These are phyloP conservation scores for Heterobasidion occidentale DNA, from an alignment of 1,284 basidiomycete species.

Conservation along the genomic window DNA sequence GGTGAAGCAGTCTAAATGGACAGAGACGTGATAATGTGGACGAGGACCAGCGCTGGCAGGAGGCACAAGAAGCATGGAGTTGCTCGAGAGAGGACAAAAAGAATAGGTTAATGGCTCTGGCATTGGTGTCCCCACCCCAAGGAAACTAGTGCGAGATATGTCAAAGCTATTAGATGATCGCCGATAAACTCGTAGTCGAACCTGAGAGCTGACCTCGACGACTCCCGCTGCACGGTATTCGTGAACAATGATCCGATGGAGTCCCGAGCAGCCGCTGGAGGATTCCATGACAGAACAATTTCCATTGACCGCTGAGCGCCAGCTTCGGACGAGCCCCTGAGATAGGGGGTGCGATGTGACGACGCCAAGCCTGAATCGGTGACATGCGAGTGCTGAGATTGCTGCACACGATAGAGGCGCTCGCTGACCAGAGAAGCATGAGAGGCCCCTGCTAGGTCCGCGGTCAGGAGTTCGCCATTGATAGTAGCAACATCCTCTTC, in stretches of 20 bases:
- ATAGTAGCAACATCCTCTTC: background rate
- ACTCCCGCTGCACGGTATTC: background rate
- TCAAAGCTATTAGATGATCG: no score
- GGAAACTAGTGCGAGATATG: background rate
- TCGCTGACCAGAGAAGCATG: background rate
- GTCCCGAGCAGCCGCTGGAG: background rate
- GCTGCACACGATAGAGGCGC: background rate
- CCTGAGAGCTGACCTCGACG: background rate
- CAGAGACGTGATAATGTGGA: background rate
- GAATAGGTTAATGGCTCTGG: background rate
- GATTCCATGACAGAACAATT: background rate
- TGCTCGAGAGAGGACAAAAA: background rate
- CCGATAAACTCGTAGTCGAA: no score
- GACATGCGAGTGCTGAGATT: background rate
- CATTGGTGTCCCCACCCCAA: background rate
- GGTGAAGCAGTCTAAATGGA: background rate
- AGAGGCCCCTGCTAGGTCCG: background rate
- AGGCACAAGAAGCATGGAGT: background rate
- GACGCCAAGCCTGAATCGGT: background rate
- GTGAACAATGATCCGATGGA: background rate
- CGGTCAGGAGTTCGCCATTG: background rate
- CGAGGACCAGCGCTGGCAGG: background rate
- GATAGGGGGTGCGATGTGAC: background rate
- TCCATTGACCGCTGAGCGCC: background rate
- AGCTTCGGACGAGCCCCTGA: background rate